phyloP scores from a whole-genome alignment of 2,329 filamentous ascomycete species.

The Cordyceps militaris region DNA sequence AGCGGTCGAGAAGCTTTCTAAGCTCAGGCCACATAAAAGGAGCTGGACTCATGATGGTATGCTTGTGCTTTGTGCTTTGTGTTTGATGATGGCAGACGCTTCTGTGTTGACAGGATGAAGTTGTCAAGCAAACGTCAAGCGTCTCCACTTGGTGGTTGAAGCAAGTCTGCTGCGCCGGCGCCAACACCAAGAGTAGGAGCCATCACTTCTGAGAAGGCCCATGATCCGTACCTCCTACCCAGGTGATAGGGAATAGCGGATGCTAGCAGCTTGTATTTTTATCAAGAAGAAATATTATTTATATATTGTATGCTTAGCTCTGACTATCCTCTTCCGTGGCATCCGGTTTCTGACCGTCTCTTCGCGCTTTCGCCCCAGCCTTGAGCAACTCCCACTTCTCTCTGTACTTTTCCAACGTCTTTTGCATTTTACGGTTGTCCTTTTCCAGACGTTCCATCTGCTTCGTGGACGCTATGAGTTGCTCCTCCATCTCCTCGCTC shows the following conservation, averaged over 20 bases:
- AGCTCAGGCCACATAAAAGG: background rate
- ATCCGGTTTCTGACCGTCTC: conserved; percentile 16
- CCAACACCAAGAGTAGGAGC: background rate
- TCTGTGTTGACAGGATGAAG: background rate
- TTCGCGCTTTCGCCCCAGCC: conserved; percentile 51
- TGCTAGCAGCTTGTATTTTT: too few relatives aligned
- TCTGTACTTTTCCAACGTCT: conserved; percentile 50
- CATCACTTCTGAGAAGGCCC: too few relatives aligned
- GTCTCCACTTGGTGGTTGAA: background rate
- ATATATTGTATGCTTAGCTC: background rate
- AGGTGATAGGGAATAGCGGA: too few relatives aligned
- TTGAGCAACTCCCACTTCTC: conserved; percentile 57
- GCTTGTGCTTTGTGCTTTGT: background rate
- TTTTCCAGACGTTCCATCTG: conserved; percentile 62
- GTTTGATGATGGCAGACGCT: background rate
- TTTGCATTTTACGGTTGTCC: conserved; percentile 48
- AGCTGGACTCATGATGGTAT: background rate
- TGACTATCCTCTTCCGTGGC: conserved; percentile 9
- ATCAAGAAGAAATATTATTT: background rate
- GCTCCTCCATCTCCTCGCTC: conserved; percentile 61
- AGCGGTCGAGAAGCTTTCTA: background rate
- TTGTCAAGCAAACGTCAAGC: background rate
- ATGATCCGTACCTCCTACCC: too few relatives aligned
- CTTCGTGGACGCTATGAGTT: conserved; percentile 49
- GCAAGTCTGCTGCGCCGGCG: background rate